Conservation (phyloP, 169 alveolate species). For the Cryptosporidium xiaoi region DNA sequence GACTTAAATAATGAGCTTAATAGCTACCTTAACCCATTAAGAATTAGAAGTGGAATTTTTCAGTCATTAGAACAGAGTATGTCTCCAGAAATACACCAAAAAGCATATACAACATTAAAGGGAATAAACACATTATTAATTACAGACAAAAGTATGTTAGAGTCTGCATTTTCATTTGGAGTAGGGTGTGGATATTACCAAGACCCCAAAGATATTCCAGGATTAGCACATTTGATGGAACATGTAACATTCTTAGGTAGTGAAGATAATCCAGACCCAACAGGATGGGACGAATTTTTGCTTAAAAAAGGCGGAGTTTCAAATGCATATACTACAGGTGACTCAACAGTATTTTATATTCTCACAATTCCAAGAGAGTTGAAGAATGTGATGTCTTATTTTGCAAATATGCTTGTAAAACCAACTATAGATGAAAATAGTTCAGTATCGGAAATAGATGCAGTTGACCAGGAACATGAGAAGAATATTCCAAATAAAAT, state of each 20-base stretch:
- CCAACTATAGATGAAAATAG: conserved; percentile 66
- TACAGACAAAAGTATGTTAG: conserved; percentile 36
- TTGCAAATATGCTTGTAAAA: conserved; percentile 25
- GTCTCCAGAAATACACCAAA: conserved; percentile 17
- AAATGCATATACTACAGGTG: conserved; percentile 63
- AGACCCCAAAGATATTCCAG: conserved; percentile 62
- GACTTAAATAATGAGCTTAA: neutral
- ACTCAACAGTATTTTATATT: conserved; percentile 40
- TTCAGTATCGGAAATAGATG: conserved; percentile 54
- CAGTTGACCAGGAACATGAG: conserved; percentile 70
- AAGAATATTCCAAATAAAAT: conserved; percentile 67
- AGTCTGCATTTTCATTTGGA: conserved; percentile 65
- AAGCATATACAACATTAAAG: conserved; percentile 14
- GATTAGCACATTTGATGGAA: conserved; percentile 69
- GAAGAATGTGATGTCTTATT: conserved; percentile 9
- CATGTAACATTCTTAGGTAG: conserved; percentile 72
- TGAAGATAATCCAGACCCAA: conserved; percentile 52
- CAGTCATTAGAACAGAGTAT: neutral
- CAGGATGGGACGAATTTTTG: conserved; percentile 71
- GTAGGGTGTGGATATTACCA: conserved; percentile 71
- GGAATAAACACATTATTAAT: conserved; percentile 46
- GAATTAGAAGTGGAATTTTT: neutral
- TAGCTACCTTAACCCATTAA: neutral
- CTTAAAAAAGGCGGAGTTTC: conserved; percentile 53
- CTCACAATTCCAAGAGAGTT: conserved; percentile 35